These are phyloP conservation scores for Trichocomaceae sp. DNA, from an alignment of 2,329 filamentous ascomycete species.

Conservation along the genomic window DNA sequence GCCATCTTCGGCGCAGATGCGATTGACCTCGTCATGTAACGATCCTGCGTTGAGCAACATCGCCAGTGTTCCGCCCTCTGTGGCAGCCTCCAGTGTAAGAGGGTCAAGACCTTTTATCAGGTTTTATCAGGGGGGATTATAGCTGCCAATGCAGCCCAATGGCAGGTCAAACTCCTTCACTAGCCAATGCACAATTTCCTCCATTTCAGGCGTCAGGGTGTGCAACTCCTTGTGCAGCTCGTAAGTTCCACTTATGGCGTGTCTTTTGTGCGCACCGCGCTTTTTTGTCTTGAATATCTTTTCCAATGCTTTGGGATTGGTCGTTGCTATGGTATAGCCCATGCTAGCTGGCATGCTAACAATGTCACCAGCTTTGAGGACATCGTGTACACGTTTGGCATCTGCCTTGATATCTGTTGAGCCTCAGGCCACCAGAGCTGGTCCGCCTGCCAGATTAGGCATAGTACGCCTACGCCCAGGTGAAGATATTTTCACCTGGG, in stretches of 20 bases:
- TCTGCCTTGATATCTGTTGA: constrained; percentile 18
- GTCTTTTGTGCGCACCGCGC: constrained; percentile 21
- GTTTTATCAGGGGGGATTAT: constrained; percentile 19
- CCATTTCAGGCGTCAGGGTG: constrained; percentile 13
- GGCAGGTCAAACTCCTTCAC: constrained; percentile 23
- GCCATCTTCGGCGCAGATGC: constrained; percentile 18
- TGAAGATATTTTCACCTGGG: too few species aligned
- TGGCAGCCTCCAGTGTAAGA: constrained; percentile 18
- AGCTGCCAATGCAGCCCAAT: constrained; percentile 13
- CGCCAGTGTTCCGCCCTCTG: constrained; percentile 20
- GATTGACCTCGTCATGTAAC: constrained; percentile 23
- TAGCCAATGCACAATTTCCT: constrained; percentile 18
- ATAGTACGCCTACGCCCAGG: too few species aligned
- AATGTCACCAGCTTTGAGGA: constrained; percentile 20
- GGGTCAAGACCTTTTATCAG: constrained; percentile 23
- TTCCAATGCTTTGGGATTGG: constrained; percentile 17
- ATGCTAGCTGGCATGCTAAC: constrained; percentile 23
- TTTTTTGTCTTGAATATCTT: constrained; percentile 18
- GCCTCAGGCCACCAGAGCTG: too few species aligned
- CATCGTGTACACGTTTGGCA: constrained; percentile 17
- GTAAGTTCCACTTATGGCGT: constrained; percentile 24
- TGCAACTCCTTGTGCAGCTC: constrained; percentile 21
- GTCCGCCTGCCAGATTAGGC: too few species aligned
- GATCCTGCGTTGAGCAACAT: constrained; percentile 25
- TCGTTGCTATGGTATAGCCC: constrained; percentile 22